Base-by-base conservation (phyloP, 805 yeast genomes). In the Teunomyces lycoperdinae region DNA sequence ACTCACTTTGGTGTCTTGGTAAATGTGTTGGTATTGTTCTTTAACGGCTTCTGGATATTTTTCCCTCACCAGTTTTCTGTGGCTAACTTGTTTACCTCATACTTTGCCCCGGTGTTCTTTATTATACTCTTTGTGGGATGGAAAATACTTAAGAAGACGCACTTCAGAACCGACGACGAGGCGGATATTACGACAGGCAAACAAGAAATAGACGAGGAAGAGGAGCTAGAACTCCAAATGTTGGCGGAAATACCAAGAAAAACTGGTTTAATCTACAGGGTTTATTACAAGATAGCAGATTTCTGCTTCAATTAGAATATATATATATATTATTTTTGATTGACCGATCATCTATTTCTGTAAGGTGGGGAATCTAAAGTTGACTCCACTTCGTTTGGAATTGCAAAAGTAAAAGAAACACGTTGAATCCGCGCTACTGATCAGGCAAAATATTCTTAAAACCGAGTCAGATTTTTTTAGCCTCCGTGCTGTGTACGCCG, bases 141-240 rank as follows among this genome's bases (percentile, higher is more conserved):
- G 78, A 83, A 84, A 56, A 43, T 81, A 3, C 39, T 69, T 46
- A 79, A 78, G 47, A 72, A 76, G 46, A 76, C 82, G 13, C 72
- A 71, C 44, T 68, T 76, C 62, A 70, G 68, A 47, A 61, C 67
- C 4, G 74, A 80, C 4, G 56, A 57, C 34, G 80, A 78, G 4
- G 79, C 80, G 4, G 88, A 84, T 61, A 64, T 84, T 34, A 57
- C 67, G 10, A 66, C 78, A 3, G 87, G 84, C 1, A 62, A 80
- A 43, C 71, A 66, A 26, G 87, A 81, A 56, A 74, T 84, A 38
- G 85, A 81, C 54, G 78, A 73, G 17, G 86, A 84, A 60, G 87
- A 84, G 51, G 63, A 53, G n/a, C 44, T 55, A 11, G 71, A 63
- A 42, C 53, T 47, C 29, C 64, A 57, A 14, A 50, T 46, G 27